A percentile compares a stretch with the other conserved stretches of the same genome.
Evolutionary conservation across 2,329 filamentous ascomycete genomes (phyloP).

Genomic region (Emmonsia crescens): DNA sequence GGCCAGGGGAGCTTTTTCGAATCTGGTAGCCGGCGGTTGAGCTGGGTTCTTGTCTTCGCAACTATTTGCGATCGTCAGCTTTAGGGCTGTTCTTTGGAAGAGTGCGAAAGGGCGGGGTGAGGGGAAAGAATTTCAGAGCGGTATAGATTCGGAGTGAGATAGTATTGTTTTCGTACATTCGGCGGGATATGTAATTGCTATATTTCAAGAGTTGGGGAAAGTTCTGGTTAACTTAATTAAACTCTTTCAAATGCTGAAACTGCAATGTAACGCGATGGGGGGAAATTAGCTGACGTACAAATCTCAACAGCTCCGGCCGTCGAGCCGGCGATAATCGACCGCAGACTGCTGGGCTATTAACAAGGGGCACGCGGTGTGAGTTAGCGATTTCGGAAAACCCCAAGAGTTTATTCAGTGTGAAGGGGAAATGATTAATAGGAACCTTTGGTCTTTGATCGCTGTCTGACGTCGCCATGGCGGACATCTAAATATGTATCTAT

Average conservation of each 20-base stretch:
- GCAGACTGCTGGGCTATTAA: slow-evolving; percentile 60
- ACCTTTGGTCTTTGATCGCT: slow-evolving; percentile 32
- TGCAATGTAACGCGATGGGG: neutral
- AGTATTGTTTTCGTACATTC: slow-evolving; percentile 55
- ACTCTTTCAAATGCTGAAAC: neutral
- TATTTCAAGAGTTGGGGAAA: neutral
- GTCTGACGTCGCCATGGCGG: slow-evolving; percentile 17
- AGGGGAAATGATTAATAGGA: neutral
- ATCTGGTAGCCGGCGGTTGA: slow-evolving; percentile 72
- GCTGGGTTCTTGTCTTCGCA: slow-evolving; percentile 87
- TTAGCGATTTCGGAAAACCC: neutral
- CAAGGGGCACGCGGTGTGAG: slow-evolving; percentile 19
- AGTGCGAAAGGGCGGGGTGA: neutral
- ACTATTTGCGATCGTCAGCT: slow-evolving; percentile 39
- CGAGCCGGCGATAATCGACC: slow-evolving; percentile 83
- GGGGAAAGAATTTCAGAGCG: neutral
- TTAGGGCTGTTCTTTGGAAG: slow-evolving; percentile 3
- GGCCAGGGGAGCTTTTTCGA: slow-evolving; percentile 89
- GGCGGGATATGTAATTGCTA: slow-evolving; percentile 83
- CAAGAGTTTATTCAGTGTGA: neutral
- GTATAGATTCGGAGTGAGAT: neutral
- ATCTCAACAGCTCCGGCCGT: slow-evolving; percentile 95
- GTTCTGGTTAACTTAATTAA: neutral
- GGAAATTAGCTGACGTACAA: slow-evolving; percentile 40
- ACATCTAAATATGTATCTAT: slow-evolving; percentile 1